phyloP scores from a whole-genome alignment of 139 green algal genomes.

The Tetradesmus obliquus region DNA sequence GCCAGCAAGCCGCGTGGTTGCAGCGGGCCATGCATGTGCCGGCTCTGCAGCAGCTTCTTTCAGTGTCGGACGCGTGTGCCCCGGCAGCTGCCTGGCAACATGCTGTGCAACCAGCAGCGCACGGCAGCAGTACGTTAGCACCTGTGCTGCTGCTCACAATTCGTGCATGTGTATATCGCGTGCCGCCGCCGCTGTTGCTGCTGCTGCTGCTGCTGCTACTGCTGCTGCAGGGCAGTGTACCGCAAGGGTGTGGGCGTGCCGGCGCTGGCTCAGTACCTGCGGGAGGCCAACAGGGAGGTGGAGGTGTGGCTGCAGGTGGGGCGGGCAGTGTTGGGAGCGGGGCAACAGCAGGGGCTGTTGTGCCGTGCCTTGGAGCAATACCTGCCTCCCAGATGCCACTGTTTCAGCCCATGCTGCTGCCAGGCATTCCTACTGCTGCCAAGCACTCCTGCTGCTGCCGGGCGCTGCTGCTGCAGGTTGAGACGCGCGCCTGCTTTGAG shows the following conservation, averaged over 20 bases:
- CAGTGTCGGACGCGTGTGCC: too few relatives aligned
- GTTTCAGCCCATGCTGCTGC: not conserved
- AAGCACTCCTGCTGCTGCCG: not conserved
- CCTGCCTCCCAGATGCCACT: not conserved
- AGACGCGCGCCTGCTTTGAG: conserved; percentile 41
- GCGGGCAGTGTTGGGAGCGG: not conserved
- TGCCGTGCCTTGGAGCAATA: too few relatives aligned
- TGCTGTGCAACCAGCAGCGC: too few relatives aligned
- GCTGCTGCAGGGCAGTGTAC: conserved; percentile 44
- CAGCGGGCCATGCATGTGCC: too few relatives aligned
- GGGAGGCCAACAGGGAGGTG: conserved; percentile 38
- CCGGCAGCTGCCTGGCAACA: too few relatives aligned
- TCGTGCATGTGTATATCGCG: too few relatives aligned
- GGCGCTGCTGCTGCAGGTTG: conserved; percentile 23
- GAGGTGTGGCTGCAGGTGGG: conserved; percentile 38
- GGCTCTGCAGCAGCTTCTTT: too few relatives aligned
- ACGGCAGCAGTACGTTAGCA: too few relatives aligned
- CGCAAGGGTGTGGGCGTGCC: conserved; percentile 24
- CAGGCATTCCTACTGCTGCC: not conserved
- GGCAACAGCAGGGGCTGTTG: too few relatives aligned
- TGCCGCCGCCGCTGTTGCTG: not conserved
- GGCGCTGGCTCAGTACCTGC: conserved; percentile 30
- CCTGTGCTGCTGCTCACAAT: too few relatives aligned
- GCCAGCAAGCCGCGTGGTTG: too few relatives aligned
- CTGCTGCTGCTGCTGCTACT: conserved; percentile 14